Evolutionary conservation across 306 rosid species (phyloP).

Genomic region (Prinsepia uniflora): DNA sequence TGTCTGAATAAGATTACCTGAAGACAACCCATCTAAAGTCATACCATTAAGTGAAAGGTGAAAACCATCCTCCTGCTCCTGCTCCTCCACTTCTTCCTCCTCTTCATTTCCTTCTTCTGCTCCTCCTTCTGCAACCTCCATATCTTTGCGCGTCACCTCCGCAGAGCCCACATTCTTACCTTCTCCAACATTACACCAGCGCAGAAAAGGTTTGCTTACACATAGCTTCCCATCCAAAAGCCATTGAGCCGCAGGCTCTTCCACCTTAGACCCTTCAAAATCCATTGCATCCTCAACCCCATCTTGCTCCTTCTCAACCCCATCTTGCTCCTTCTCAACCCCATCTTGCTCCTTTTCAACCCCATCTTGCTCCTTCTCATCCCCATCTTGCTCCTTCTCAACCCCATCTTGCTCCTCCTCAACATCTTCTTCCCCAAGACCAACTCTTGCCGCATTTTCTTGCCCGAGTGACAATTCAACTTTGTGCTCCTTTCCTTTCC

Average conservation of each 20-base stretch:
- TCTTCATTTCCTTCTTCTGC: slow-evolving; percentile 28
- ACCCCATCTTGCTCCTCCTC: background rate
- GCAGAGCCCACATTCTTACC: slow-evolving; percentile 33
- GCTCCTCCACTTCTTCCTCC: slow-evolving; percentile 40
- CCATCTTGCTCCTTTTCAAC: slow-evolving; percentile 20
- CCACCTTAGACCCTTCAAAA: slow-evolving; percentile 51
- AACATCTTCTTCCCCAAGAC: background rate
- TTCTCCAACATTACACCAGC: slow-evolving; percentile 45
- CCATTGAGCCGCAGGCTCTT: slow-evolving; percentile 46
- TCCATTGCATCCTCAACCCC: slow-evolving; percentile 47
- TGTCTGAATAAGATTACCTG: slow-evolving; percentile 52
- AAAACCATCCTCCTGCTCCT: slow-evolving; percentile 51
- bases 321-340: background rate
- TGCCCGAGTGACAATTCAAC: background rate
- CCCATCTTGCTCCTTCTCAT: slow-evolving; percentile 12
- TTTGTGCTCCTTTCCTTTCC: background rate
- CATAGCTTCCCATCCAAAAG: slow-evolving; percentile 42
- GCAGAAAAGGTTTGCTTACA: slow-evolving; percentile 40
- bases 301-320: slow-evolving; percentile 25
- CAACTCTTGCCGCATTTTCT: background rate
- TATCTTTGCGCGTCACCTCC: slow-evolving; percentile 30
- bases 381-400: slow-evolving; percentile 32
- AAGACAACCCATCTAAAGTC: slow-evolving; percentile 56
- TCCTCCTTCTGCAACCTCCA: slow-evolving; percentile 35
- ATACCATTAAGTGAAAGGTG: slow-evolving; percentile 50